phyloP scores from a whole-genome alignment of 345 rosid species.

The Eucalyptus caleyi region DNA sequence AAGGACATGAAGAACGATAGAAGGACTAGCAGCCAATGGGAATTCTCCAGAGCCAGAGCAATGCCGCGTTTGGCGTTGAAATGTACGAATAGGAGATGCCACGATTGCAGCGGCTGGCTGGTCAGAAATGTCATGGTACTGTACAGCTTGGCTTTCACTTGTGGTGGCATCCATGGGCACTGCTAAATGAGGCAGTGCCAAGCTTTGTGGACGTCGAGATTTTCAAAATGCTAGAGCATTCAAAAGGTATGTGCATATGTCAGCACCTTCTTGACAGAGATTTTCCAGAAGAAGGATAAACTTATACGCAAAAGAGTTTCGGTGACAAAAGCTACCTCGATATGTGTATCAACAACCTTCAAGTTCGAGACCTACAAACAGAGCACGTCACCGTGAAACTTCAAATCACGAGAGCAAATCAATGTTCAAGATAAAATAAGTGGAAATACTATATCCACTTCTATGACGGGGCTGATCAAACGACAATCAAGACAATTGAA shows the following conservation, averaged over 20 bases:
- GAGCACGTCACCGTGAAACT: conserved; percentile 1
- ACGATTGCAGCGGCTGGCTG: conserved; percentile 47
- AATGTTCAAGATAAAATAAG: background rate
- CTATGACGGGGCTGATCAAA: background rate
- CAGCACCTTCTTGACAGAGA: background rate
- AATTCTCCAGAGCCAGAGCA: conserved; percentile 97
- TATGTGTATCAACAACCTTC: conserved; percentile 27
- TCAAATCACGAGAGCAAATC: background rate
- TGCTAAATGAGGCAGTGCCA: conserved; percentile 44
- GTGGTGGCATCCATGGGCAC: conserved; percentile 93
- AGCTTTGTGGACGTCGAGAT: conserved; percentile 10
- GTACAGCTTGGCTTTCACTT: conserved; percentile 56
- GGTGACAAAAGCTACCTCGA: conserved; percentile 10
- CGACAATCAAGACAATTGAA: background rate
- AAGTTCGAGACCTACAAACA: conserved; percentile 35
- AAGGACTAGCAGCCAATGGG: conserved; percentile 92
- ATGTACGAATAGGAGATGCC: conserved; percentile 33
- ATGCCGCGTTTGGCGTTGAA: conserved; percentile 64
- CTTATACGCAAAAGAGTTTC: background rate
- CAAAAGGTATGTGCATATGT: background rate
- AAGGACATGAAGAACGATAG: conserved; percentile 87
- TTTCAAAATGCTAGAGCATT: background rate
- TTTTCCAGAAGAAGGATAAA: background rate
- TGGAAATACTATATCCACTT: background rate
- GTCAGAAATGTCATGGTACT: conserved; percentile 62